Percentiles rank a stretch among this genome's conserved stretches.
Conservation (phyloP, 2,329 filamentous ascomycete species). For the Trichoderma aggressivum region DNA sequence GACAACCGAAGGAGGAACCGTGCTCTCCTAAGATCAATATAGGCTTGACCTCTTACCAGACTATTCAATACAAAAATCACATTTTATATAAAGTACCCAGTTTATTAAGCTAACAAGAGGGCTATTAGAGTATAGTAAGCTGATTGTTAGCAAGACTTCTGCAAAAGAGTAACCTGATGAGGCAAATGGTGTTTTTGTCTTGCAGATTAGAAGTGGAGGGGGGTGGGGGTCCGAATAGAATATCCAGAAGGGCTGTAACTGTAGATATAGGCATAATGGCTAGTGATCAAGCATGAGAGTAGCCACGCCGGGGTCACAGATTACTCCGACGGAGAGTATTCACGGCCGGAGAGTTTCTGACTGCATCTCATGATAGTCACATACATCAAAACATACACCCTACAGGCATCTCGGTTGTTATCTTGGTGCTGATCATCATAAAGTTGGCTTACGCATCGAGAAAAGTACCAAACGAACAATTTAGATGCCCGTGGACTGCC, state of each 20-base stretch:
- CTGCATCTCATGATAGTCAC: not conserved
- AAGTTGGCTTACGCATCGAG: too few relatives aligned
- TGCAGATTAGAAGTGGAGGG: not conserved
- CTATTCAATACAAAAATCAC: not conserved
- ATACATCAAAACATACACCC: not conserved
- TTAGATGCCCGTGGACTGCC: too few relatives aligned
- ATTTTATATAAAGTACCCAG: not conserved
- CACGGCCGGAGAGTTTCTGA: not conserved
- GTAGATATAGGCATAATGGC: not conserved
- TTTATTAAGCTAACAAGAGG: not conserved
- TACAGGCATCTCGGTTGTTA: too few relatives aligned
- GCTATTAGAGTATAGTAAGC: not conserved
- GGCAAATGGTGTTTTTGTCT: not conserved
- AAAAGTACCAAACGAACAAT: too few relatives aligned
- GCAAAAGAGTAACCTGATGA: not conserved
- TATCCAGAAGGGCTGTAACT: not conserved
- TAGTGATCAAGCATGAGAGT: not conserved
- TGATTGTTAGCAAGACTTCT: not conserved
- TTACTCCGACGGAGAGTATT: not conserved
- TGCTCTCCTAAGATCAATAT: not conserved
- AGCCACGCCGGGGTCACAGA: not conserved
- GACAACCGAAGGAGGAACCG: not conserved
- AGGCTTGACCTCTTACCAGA: not conserved
- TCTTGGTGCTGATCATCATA: too few relatives aligned
- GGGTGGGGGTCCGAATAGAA: not conserved